Evolutionary conservation across 768 basidiomycete species (phyloP).

Genomic region (Panaeolus cyanescens): DNA sequence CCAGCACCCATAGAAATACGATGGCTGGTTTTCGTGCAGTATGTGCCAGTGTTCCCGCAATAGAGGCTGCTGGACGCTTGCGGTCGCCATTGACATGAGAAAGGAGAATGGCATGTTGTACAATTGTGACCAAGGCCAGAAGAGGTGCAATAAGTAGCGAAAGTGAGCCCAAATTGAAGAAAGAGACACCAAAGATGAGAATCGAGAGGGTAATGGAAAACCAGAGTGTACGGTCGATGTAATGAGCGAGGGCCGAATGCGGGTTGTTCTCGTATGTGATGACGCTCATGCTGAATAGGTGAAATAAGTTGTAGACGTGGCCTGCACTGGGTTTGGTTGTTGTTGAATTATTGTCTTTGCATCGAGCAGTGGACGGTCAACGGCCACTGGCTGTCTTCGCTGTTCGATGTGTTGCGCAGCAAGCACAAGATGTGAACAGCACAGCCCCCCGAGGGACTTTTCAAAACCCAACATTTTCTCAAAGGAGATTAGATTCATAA

Average conservation of each 20-base stretch:
- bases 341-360: background rate
- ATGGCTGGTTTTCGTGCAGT: background rate
- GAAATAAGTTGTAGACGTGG: background rate
- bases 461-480: background rate
- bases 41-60: background rate
- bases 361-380: constrained; percentile 3
- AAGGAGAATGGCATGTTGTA: background rate
- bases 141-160: background rate
- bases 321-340: background rate
- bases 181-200: background rate
- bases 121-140: background rate
- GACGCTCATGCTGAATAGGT: background rate
- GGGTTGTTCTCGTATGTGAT: background rate
- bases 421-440: background rate
- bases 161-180: background rate
- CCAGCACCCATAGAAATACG: background rate
- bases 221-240: background rate
- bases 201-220: background rate
- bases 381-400: background rate
- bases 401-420: constrained; percentile 1
- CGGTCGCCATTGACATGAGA: background rate
- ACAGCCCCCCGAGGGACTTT: background rate
- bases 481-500: background rate
- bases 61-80: background rate
- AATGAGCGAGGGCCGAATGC: background rate